Percentiles rank a stretch among this genome's conserved stretches.
Conservation (phyloP, 768 basidiomycete genomes). For the Naganishia vaughanmartiniae region DNA sequence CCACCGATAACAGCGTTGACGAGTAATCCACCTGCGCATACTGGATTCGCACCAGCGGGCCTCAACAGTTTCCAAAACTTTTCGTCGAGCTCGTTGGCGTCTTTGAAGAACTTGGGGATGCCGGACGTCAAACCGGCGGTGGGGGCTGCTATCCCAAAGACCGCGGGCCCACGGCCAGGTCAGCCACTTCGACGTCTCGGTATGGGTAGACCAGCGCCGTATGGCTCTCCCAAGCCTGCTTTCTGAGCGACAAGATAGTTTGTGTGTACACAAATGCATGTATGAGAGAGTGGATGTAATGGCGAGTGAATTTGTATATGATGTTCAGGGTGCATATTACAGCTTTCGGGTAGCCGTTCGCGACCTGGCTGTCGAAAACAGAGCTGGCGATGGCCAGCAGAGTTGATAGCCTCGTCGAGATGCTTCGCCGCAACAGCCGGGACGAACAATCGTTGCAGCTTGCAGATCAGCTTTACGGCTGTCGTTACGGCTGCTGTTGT, state of each 20-base stretch:
- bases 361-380: no score
- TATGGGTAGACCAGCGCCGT: constrained; percentile 16
- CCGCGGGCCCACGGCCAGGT: background rate
- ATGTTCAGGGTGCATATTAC: no score
- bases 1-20: constrained; percentile 26
- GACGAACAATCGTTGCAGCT: no score
- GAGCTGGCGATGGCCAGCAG: no score
- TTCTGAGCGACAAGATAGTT: background rate
- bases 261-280: background rate
- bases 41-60: constrained; percentile 26
- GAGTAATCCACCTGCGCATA: constrained; percentile 3
- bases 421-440: no score
- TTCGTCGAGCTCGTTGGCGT: constrained; percentile 36
- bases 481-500: no score
- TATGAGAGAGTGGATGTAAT: no score
- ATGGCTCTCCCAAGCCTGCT: background rate
- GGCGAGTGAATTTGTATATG: no score
- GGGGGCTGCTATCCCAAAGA: background rate
- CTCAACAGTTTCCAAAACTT: constrained; percentile 41
- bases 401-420: no score
- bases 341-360: no score
- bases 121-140: constrained; percentile 10
- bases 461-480: no score
- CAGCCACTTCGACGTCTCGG: constrained; percentile 12
- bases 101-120: constrained; percentile 45